Percentiles rank a stretch among this genome's conserved stretches.
Conservation (phyloP, 495 filamentous ascomycete genomes). For the Jackrogersella minutella region DNA sequence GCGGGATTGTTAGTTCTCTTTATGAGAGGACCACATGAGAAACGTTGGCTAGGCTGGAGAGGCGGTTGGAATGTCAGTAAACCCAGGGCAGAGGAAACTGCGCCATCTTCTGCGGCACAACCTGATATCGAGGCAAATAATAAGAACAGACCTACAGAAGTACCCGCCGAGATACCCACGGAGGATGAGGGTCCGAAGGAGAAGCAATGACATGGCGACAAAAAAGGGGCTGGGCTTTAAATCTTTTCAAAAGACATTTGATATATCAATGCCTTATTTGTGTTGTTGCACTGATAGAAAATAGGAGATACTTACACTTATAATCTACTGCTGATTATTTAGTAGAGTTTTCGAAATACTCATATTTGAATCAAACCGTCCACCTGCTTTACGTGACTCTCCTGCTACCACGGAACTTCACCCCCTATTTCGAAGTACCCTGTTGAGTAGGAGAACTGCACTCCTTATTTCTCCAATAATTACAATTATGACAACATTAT, state of each 20-base stretch:
- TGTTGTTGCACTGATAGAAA: too few species aligned
- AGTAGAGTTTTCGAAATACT: too few species aligned
- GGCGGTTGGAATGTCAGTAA: constrained; percentile 60
- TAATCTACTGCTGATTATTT: too few species aligned
- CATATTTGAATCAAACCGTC: too few species aligned
- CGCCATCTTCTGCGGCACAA: not conserved
- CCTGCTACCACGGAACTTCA: too few species aligned
- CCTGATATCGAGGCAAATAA: constrained; percentile 19
- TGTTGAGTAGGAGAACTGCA: too few species aligned
- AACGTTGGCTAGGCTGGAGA: constrained; percentile 71
- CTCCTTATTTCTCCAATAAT: too few species aligned
- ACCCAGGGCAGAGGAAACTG: constrained; percentile 40
- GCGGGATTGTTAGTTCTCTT: constrained; percentile 60
- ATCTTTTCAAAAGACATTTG: not conserved
- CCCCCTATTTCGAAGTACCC: too few species aligned
- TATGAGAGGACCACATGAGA: constrained; percentile 67
- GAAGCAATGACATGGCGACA: not conserved
- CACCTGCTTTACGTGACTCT: too few species aligned
- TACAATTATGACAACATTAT: too few species aligned
- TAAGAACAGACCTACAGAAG: not conserved
- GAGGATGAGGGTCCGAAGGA: constrained; percentile 19
- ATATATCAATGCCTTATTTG: not conserved
- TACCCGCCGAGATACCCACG: constrained; percentile 7
- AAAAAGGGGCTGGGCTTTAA: not conserved
- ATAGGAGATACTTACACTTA: too few species aligned